Conservation (phyloP, 129 eudicot genomes). For the Dittrichia graveolens region DNA sequence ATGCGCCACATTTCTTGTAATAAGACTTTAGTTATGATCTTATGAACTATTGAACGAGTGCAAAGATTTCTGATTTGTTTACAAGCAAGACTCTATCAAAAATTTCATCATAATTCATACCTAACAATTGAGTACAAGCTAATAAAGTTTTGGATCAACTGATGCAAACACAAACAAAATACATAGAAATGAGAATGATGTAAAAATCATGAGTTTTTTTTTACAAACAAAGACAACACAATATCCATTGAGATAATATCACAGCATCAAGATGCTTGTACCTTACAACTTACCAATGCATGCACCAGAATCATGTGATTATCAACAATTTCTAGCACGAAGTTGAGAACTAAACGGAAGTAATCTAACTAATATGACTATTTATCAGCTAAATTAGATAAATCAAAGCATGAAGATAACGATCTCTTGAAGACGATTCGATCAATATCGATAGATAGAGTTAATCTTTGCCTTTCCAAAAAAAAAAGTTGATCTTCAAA, state of each 20-base stretch:
- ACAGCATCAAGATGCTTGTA: conserved; percentile 8
- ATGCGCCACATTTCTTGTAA: conserved; percentile 10
- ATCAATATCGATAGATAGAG: not conserved
- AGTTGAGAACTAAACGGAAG: conserved; percentile 8
- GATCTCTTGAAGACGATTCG: conserved; percentile 9
- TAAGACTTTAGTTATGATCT: not conserved
- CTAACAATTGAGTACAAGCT: not conserved
- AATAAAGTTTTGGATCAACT: conserved; percentile 1
- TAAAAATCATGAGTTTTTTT: not conserved
- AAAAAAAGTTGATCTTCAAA: not conserved
- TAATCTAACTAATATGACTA: not conserved
- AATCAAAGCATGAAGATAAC: conserved; percentile 6
- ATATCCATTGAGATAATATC: not conserved
- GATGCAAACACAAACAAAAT: conserved; percentile 13
- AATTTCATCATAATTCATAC: not conserved
- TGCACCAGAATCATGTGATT: conserved; percentile 5
- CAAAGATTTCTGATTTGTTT: not conserved
- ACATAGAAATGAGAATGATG: not conserved
- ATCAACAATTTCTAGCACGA: not conserved
- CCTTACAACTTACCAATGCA: not conserved
- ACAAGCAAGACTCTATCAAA: not conserved
- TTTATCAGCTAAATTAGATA: conserved; percentile 16
- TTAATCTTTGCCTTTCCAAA: not conserved
- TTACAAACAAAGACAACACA: not conserved
- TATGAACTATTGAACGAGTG: not conserved